Conservation (phyloP, 2,329 filamentous ascomycete species). For the Colletotrichum camelliae region DNA sequence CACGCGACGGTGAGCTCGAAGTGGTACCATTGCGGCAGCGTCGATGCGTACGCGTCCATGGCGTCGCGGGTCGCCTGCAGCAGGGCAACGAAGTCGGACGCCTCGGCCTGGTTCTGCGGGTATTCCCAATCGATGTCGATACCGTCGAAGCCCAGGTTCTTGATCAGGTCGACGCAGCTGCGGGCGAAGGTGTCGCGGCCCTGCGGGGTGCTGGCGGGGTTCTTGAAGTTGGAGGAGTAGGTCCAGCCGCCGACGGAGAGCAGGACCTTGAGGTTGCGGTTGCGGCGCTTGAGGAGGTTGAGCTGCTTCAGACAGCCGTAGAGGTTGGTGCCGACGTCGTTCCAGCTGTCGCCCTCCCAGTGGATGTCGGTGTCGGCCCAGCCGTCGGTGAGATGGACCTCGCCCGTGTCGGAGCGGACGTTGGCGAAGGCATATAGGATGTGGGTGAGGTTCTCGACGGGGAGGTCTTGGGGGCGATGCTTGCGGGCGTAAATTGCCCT, state of each 20-base stretch:
- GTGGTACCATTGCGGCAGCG: constrained; percentile 50
- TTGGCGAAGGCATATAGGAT: constrained; percentile 93
- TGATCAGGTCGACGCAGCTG: constrained; percentile 76
- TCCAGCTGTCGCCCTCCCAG: constrained; percentile 72
- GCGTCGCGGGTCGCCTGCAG: constrained; percentile 60
- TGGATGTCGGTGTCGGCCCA: constrained; percentile 78
- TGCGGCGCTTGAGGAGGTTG: constrained; percentile 79
- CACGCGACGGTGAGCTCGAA: constrained; percentile 71
- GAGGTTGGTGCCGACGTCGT: constrained; percentile 77
- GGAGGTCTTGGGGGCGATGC: constrained; percentile 84
- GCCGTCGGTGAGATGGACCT: constrained; percentile 70
- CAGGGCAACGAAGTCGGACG: constrained; percentile 63
- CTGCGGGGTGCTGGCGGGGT: constrained; percentile 71
- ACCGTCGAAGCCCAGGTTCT: constrained; percentile 78
- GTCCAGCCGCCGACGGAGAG: constrained; percentile 94
- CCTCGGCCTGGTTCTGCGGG: constrained; percentile 59
- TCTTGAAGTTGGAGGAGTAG: constrained; percentile 83
- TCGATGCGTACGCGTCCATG: constrained; percentile 61
- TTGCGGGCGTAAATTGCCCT: constrained; percentile 87
- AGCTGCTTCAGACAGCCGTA: constrained; percentile 92
- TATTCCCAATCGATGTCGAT: constrained; percentile 76
- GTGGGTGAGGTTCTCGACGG: constrained; percentile 82
- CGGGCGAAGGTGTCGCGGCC: constrained; percentile 77
- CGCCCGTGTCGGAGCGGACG: constrained; percentile 77
- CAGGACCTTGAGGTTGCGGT: constrained; percentile 84